Base-by-base conservation (phyloP, 2,329 filamentous ascomycete species). In the Claviceps sorghi region DNA sequence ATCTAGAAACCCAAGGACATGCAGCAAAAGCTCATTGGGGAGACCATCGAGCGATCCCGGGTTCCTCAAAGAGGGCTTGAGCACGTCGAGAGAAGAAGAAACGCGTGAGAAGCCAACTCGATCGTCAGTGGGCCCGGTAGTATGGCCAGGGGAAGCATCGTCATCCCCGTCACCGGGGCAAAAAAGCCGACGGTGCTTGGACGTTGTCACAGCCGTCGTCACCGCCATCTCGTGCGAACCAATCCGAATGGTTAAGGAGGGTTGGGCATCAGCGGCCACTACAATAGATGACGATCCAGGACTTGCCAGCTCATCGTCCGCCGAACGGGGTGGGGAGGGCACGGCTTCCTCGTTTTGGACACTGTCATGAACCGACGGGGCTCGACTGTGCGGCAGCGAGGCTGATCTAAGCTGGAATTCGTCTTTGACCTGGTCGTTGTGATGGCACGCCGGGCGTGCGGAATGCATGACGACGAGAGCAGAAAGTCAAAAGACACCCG, bases 21-120 rank as follows among this genome's bases (percentile, higher is more conserved):
- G 72, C 56, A 76, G 70, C 51, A 81, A 63, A 30, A 81, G 63
- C 64, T 82, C 78, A 62, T 76, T 79, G 26, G 78, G 78, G 47
- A 82, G 65, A 43, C 65, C 62, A 50, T 71, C 67, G 65, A 69
- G 58, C 53, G 61, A 57, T 54, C 58, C 49, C 36, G 22, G 29
- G 4, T 40, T 36, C 10, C 1, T 26, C 21, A 26, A 17, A 17
- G 19, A 26, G 22, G 22, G n/a, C 3, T 46, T 22, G 29, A 34
- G n/a, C 19, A 41, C 19, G 47, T 29, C 19, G 41, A 29, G 10
- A 30, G 19, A 41, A 26, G 21, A 10, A 43, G 42, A 10, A 9
- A n/a, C 40, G 36, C 21, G 17, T 22, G 36, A 4, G 26, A 29
- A 7, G 22, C 43, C 4, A n/a, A 40, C 34, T 4, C 46, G 46